Evolutionary conservation across 495 filamentous ascomycete species (phyloP), one percentile per base, ranked within the genome.

Genomic region (Aspergillus steynii): DNA sequence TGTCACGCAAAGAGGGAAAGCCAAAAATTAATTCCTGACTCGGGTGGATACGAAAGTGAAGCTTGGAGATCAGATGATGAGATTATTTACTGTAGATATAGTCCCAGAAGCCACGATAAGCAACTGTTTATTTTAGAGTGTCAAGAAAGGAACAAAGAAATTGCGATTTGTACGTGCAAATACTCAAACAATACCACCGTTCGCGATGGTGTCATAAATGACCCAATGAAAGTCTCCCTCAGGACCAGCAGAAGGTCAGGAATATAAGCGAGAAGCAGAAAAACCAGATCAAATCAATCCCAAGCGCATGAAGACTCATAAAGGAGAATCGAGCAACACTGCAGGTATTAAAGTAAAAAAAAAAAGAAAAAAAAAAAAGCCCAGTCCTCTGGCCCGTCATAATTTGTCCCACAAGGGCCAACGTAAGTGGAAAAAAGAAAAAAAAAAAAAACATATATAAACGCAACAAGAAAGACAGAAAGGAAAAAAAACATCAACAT

Each of bases 1-100:
- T 66, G 82, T 97, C 5, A 62, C 68, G 32, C 53, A 63, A 62
- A 53, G 32, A 28, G 6, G 64, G 63, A 49, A 31, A 34, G 56
- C 49, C 34, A 60, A 60, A 56, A 56, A 7, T 20, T 20, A 32
- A 14, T 27, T 50, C 29, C 28, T 27, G 15, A 9, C 10, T 25
- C 15, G 52, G 29, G 27, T 29, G n/a, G n/a, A 9, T 29, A 25
- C 28, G 20, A 8, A 10, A 55, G 52, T 31, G 27, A 12, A 20
- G 27, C 3, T 7, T 31, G 2, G 50, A 31, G 29, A 31, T 29
- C 32, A 32, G 52, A 37, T 37, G 48, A 50, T 50, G 27, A 5
- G 48, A 42, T 42, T 8, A 42, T 42, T 42, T 42, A 42, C 37
- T 14, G 9, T 42, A 42, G 12, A 42, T 42, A 42, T 14, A 42